Percentiles rank a stretch among this genome's conserved stretches.
Evolutionary conservation across 2,329 filamentous ascomycete species (phyloP).

Genomic region (Penicillium glabrum): DNA sequence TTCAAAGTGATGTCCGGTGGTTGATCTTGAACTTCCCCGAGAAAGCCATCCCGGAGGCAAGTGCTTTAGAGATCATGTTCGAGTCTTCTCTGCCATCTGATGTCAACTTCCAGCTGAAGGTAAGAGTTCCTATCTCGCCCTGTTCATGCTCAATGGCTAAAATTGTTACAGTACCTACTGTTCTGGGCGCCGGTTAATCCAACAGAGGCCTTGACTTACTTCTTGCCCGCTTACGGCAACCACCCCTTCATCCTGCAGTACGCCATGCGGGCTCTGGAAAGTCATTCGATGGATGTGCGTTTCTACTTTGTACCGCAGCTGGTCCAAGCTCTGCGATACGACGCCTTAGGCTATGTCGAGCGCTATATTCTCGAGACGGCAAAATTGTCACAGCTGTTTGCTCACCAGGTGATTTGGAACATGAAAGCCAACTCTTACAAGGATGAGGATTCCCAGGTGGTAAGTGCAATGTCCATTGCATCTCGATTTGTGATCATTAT

Average conservation of each 20-base stretch:
- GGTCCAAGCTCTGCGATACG: constrained; percentile 90
- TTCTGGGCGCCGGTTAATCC: constrained; percentile 94
- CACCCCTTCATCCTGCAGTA: constrained; percentile 95
- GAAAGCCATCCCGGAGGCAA: constrained; percentile 76
- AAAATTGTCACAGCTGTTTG: constrained; percentile 96
- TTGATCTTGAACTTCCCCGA: constrained; percentile 80
- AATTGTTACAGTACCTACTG: constrained; percentile 67
- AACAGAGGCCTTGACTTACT: constrained; percentile 88
- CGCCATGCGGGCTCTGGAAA: constrained; percentile 91
- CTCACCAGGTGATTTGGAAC: constrained; percentile 99
- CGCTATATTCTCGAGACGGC: constrained; percentile 96
- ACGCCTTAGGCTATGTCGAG: constrained; percentile 90
- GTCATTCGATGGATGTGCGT: constrained; percentile 91
- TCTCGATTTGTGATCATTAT: not conserved
- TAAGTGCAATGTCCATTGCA: constrained; percentile 44
- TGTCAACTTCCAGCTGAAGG: constrained; percentile 81
- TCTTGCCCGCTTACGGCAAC: constrained; percentile 85
- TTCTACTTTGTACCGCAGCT: constrained; percentile 99
- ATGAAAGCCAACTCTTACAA: constrained; percentile 99
- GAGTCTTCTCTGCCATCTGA: constrained; percentile 74
- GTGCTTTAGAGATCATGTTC: constrained; percentile 79
- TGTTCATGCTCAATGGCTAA: constrained; percentile 26
- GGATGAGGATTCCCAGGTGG: constrained; percentile 85
- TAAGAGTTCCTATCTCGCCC: constrained; percentile 33
- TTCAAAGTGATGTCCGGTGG: constrained; percentile 75